Base-by-base conservation (phyloP, 75 land plant genomes). In the Pinus albicaulis region DNA sequence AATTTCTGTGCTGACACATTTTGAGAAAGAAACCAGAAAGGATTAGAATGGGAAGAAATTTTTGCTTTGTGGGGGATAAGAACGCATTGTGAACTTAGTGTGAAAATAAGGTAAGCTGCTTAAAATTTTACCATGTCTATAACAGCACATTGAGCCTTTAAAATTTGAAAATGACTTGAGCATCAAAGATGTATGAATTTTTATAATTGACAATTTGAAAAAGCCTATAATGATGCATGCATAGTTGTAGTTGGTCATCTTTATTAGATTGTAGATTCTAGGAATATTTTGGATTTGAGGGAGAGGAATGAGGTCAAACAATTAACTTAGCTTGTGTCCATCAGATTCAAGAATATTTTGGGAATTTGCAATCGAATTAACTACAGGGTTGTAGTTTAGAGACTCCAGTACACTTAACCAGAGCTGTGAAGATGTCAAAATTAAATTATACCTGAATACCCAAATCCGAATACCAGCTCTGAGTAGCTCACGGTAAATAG, bases 401-500 rank as follows among this genome's bases (percentile, higher is more conserved):
- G 17, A n/a, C 41, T 68, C 34, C 71, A 41, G 22, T 41, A 41
- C 7, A 12, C 41, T 15, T 64, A 68, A 41, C 52, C n/a, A 19
- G 52, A 20, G 0, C 48, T 44, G 41, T 10, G n/a, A 1, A 8
- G n/a, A 41, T 41, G 13, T 17, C 66, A 64, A 64, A 64, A 16
- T 55, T 25, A 24, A 53, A 3, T 24, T 28, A 72, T 65, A 93
- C 97, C 98, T 95, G 84, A 76, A 93, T 25, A 95, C 91, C 98
- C 98, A 95, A 48, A 95, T 90, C 56, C 89, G 83, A 5, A 95
- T 48, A 62, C 98, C 98, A 77, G 83, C 92, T 65, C 73, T 87
- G 52, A 94, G 86, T 57, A 95, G 91, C 80, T 95, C 98, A 78
- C 80, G 31, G 65, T 95, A 95, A 24, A 95, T 95, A 20, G 98